These are phyloP conservation scores for Periglandula ipomoeae DNA, from an alignment of 2,329 filamentous ascomycete species.

Conservation along the genomic window DNA sequence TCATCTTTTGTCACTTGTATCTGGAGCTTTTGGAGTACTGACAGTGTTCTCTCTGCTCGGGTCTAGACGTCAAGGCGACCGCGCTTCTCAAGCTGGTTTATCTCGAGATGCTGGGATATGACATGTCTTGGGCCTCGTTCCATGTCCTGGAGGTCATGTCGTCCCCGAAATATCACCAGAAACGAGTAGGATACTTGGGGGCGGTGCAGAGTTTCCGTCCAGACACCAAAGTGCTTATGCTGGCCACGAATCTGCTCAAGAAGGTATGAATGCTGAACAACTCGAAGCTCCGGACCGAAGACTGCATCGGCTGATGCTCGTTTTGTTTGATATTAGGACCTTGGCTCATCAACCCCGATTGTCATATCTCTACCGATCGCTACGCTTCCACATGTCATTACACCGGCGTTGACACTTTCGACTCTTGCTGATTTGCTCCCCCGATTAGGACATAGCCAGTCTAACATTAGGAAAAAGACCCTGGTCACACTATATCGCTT, in stretches of 20 bases:
- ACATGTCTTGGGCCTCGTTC: constrained; percentile 99
- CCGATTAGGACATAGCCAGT: constrained; percentile 75
- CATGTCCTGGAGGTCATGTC: constrained; percentile 99
- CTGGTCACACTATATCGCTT: constrained; percentile 90
- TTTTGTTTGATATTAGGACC: constrained; percentile 37
- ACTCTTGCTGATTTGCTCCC: constrained; percentile 80
- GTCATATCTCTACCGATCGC: constrained; percentile 79
- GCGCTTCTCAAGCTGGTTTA: constrained; percentile 94
- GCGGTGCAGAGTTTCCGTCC: constrained; percentile 93
- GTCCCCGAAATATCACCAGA: constrained; percentile 86
- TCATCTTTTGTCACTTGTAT: neutral
- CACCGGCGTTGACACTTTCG: constrained; percentile 82
- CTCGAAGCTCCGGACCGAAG: neutral
- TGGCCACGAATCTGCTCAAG: constrained; percentile 92
- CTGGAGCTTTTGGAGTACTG: neutral
- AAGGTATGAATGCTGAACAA: constrained; percentile 49
- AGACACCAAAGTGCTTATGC: constrained; percentile 94
- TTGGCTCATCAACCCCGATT: constrained; percentile 61
- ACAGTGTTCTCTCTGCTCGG: neutral
- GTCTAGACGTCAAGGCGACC: constrained; percentile 82
- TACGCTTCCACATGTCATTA: constrained; percentile 91
- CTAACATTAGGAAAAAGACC: constrained; percentile 87
- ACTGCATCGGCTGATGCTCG: neutral
- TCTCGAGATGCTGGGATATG: constrained; percentile 96
- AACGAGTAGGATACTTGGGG: constrained; percentile 87